A percentile compares a stretch with the other conserved stretches of the same genome.
phyloP scores from a whole-genome alignment of 75 land plant genomes.

The Picea sitchensis region DNA sequence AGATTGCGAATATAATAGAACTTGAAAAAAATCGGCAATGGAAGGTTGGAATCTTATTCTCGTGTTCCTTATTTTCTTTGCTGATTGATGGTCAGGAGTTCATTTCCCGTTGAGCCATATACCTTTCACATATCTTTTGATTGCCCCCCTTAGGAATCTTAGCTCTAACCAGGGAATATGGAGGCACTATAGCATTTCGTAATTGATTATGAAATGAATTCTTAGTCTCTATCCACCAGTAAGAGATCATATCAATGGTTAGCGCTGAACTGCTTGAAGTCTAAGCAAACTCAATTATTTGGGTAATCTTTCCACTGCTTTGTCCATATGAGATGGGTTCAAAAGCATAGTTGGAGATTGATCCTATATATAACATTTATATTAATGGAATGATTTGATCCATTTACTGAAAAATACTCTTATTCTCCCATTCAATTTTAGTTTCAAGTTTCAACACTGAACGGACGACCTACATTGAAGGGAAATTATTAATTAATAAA shows the following conservation, averaged over 20 bases:
- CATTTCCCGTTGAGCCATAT: neutral
- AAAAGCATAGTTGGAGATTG: neutral
- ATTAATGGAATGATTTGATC: neutral
- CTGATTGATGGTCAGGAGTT: neutral
- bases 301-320: neutral
- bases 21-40: conserved; percentile 56
- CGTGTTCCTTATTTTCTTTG: neutral
- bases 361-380: neutral
- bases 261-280: neutral
- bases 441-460: neutral
- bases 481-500: neutral
- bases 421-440: neutral
- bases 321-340: neutral
- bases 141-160: too few relatives aligned
- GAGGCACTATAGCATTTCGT: too few relatives aligned
- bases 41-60: conserved; percentile 33
- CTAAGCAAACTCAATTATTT: neutral
- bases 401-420: neutral
- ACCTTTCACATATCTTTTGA: too few relatives aligned
- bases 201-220: too few relatives aligned
- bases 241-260: neutral
- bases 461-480: neutral
- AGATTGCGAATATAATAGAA: conserved; percentile 52
- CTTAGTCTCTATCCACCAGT: too few relatives aligned
- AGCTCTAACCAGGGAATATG: too few relatives aligned